Evolutionary conservation across 2,329 filamentous ascomycete genomes (phyloP).

Genomic region (Leptographium radiaticola): DNA sequence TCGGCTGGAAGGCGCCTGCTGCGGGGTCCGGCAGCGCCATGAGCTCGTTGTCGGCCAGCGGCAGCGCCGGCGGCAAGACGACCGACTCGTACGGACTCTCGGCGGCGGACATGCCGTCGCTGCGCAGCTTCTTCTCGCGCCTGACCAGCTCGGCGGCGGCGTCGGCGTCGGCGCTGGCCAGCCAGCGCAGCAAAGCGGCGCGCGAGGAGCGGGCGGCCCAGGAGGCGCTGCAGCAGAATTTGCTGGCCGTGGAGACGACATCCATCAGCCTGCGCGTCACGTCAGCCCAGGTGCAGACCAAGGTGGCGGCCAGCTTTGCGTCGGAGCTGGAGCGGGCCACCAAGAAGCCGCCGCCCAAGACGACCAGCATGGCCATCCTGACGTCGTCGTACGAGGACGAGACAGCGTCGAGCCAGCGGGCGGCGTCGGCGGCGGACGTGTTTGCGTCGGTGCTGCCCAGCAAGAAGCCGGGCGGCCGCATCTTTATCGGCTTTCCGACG

Average conservation of each 20-base stretch:
- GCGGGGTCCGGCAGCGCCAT: too few species aligned
- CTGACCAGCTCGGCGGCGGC: slow-evolving; percentile 38
- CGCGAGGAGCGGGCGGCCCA: slow-evolving; percentile 51
- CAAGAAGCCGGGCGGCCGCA: slow-evolving; percentile 66
- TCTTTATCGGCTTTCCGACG: slow-evolving; percentile 96
- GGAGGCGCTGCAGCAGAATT: slow-evolving; percentile 52
- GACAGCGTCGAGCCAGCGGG: slow-evolving; percentile 11
- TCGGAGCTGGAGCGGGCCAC: slow-evolving; percentile 87
- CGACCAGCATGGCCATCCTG: slow-evolving; percentile 72
- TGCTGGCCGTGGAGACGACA: slow-evolving; percentile 56
- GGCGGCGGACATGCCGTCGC: slow-evolving; percentile 42
- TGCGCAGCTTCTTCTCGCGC: slow-evolving; percentile 69
- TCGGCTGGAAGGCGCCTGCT: slow-evolving; percentile 64
- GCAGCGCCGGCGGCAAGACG: slow-evolving; percentile 19
- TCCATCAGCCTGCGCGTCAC: slow-evolving; percentile 84
- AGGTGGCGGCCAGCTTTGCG: slow-evolving; percentile 58
- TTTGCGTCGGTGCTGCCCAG: slow-evolving; percentile 84
- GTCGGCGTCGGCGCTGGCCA: slow-evolving; percentile 30
- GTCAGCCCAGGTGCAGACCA: slow-evolving; percentile 69
- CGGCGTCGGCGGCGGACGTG: slow-evolving; percentile 55
- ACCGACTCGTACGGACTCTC: slow-evolving; percentile 35
- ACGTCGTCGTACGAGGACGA: slow-evolving; percentile 82
- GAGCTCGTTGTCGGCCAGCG: too few species aligned
- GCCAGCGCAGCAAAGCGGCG: slow-evolving; percentile 39
- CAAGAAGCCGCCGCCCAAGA: slow-evolving; percentile 88